Evolutionary conservation across 345 rosid genomes (phyloP), one percentile per base, ranked within the genome.

Genomic region (Euphorbia pulcherrima): DNA sequence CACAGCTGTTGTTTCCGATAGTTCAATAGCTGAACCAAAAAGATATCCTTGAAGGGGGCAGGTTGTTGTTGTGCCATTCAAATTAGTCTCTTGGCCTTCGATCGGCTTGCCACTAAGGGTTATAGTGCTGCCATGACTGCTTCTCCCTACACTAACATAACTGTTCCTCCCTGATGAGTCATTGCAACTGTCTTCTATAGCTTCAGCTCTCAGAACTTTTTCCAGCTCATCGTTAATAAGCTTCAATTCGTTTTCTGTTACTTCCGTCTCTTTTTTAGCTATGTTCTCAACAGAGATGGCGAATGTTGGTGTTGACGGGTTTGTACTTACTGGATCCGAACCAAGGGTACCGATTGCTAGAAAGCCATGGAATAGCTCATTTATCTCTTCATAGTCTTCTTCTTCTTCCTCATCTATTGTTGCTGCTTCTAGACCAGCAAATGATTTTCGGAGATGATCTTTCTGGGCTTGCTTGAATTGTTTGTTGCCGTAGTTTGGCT

Each of bases 321-420:
- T 76, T 0, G 81, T 67, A 59, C 56, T 70, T 54, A 68, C 68
- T 39, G 83, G 72, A 52, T 89, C 90, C 10, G 83, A 83, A 60
- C 93, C 96, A 50, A 90, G 79, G 55, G 93, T 87, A 0, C 96
- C 93, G 18, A 87, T 90, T 16, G 96, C 89, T 54, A 87, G 91
- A 71, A 90, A 90, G 26, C 96, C 96, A 46, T 88, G 87, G 78
- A 90, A 90, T 62, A 85, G 75, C 69, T 87, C 89, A 52, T 90
- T 78, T 41, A 78, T 77, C 53, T 83, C 89, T 39, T 75, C 79
- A 10, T 81, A 67, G 26, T 81, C 85, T 39, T 67, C 70, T 21
- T 53, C 63, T 26, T 61, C 77, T 47, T 70, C 80, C 64, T 81
- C 83, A 72, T 80, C 89, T 47, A 27, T 80, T 73, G 68, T 51